phyloP scores from a whole-genome alignment of 306 rosid genomes.

The Inga oerstediana region DNA sequence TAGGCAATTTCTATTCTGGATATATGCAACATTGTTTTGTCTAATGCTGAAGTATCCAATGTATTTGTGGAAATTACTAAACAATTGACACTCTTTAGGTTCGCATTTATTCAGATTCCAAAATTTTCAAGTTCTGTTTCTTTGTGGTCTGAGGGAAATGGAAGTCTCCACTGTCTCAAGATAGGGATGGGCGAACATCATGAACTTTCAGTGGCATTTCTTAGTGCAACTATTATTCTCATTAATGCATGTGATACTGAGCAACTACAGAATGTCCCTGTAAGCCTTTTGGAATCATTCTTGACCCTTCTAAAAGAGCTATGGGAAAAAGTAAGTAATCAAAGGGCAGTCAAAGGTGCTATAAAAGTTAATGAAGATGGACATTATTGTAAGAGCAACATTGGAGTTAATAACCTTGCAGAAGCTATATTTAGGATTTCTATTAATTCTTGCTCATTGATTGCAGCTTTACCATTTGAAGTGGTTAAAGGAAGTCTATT shows the following conservation, averaged over 20 bases:
- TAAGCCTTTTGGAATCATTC: slow-evolving; percentile 35
- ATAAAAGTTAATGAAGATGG: slow-evolving; percentile 39
- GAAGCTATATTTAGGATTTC: slow-evolving; percentile 79
- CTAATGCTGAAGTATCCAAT: slow-evolving; percentile 8
- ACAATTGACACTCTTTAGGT: slow-evolving; percentile 55
- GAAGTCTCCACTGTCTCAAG: slow-evolving; percentile 39
- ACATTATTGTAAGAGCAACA: slow-evolving; percentile 42
- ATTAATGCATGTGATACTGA: slow-evolving; percentile 56
- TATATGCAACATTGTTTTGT: not conserved
- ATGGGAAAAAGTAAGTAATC: slow-evolving; percentile 52
- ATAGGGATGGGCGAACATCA: slow-evolving; percentile 63
- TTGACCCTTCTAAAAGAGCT: slow-evolving; percentile 45
- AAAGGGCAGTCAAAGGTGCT: slow-evolving; percentile 29
- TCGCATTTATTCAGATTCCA: slow-evolving; percentile 66
- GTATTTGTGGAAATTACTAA: slow-evolving; percentile 25
- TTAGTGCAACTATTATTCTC: slow-evolving; percentile 56
- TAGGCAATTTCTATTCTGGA: not conserved
- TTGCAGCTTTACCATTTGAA: slow-evolving; percentile 42
- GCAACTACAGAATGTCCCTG: slow-evolving; percentile 55
- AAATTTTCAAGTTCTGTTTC: slow-evolving; percentile 46
- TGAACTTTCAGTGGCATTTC: slow-evolving; percentile 49
- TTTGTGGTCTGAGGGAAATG: slow-evolving; percentile 43
- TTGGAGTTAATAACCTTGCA: slow-evolving; percentile 59
- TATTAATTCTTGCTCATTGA: slow-evolving; percentile 34
- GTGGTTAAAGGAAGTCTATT: slow-evolving; percentile 53